Evolutionary conservation across 176 grass and related monocot genomes (phyloP), one percentile per base, ranked within the genome.

Genomic region (Bonia amplexicaulis): DNA sequence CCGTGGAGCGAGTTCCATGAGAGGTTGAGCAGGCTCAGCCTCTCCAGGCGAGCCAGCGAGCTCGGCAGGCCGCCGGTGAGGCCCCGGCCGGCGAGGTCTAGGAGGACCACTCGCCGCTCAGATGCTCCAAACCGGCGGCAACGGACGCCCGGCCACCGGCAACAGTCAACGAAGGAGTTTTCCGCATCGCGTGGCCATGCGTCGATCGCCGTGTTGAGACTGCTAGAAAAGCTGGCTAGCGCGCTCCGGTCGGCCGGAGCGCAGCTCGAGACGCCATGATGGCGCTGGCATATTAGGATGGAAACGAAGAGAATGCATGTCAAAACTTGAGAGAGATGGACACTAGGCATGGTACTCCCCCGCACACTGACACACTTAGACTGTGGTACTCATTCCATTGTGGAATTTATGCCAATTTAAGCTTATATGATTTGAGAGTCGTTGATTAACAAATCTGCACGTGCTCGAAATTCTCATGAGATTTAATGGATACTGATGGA

Each of bases 21-120:
- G 20, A 87, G 15, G 31, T 87, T 77, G 54, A 90, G 88, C 5
- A 72, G 48, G 71, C 72, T 20, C 31, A 87, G 76, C 22, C 23
- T 60, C 23, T 80, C 45, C 77, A 80, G 44, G 29, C 45, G 44
- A n/a, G 62, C 61, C 10, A 80, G 27, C 17, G 44, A 5, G 62
- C 45, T 62, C 27, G 77, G 9, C 4, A 80, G 6, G 6, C 27
- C 6, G 59, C 45, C 77, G 0, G 44, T 9, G 12, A 67, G 11
- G 16, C 77, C 77, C 17, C 45, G 10, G 2, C 62, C 17, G 26
- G 77, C 17, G 61, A 80, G 77, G 61, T 63, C 60, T 3, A 63
- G 25, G 27, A 6, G 12, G 45, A 67, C 44, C 10, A 80, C 45
- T 17, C 45, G 77, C 45, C 31, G 44, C 15, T 66, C 42, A 9